phyloP scores from a whole-genome alignment of 441 rosid species.

The Euphorbia corollata region DNA sequence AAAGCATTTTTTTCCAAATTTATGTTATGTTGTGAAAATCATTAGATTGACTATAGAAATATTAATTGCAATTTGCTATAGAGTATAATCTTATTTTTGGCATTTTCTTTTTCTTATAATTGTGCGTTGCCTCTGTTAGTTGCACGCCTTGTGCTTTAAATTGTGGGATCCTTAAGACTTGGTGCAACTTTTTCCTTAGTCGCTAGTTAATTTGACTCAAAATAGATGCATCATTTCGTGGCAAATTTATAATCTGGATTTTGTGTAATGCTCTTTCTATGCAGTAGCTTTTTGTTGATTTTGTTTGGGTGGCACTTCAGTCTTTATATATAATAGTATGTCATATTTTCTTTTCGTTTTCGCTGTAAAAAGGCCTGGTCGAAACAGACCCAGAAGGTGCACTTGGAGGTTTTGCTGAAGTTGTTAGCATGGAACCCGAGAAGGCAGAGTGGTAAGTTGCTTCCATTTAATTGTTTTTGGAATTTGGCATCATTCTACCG shows the following conservation, averaged over 20 bases:
- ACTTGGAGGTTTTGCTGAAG: slow-evolving; percentile 89
- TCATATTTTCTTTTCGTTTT: slow-evolving; percentile 1
- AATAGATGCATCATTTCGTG: background rate
- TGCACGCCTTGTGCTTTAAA: background rate
- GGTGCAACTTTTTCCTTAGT: background rate
- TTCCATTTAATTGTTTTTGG: background rate
- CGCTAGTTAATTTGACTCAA: background rate
- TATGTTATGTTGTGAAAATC: background rate
- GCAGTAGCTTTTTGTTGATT: background rate
- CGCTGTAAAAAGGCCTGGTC: slow-evolving; percentile 48
- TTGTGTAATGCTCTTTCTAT: background rate
- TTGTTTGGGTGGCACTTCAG: background rate
- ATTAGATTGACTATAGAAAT: too few relatives aligned
- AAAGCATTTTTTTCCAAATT: background rate
- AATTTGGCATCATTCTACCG: background rate
- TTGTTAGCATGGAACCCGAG: slow-evolving; percentile 91
- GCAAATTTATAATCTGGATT: background rate
- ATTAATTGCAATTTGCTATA: background rate
- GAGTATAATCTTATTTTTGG: background rate
- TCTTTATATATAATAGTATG: background rate
- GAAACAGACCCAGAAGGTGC: slow-evolving; percentile 94
- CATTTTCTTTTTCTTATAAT: background rate
- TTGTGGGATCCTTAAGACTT: background rate
- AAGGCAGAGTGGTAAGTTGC: slow-evolving; percentile 87
- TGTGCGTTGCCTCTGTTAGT: background rate